Evolutionary conservation across 495 filamentous ascomycete species (phyloP).

Genomic region (Immersiella caudata): DNA sequence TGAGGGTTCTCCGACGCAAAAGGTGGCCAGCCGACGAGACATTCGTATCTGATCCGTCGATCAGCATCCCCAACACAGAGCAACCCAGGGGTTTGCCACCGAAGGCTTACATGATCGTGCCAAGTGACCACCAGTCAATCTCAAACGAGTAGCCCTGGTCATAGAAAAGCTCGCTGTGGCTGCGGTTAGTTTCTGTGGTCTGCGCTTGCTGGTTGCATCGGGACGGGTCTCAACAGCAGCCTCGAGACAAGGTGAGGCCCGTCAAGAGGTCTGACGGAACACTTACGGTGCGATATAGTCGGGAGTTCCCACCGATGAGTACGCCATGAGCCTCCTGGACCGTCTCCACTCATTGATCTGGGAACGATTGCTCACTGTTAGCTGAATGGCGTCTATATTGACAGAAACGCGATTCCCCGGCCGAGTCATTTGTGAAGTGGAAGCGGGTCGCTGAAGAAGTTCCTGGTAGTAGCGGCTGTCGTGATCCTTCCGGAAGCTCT

Average conservation of each 20-base stretch:
- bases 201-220: background rate
- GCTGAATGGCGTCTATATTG: constrained; percentile 87
- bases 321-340: constrained; percentile 85
- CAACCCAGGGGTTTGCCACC: no score
- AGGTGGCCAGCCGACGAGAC: constrained; percentile 91
- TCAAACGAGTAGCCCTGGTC: constrained; percentile 86
- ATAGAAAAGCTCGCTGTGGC: constrained; percentile 71
- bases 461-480: constrained; percentile 93
- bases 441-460: constrained; percentile 62
- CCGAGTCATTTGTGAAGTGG: constrained; percentile 58
- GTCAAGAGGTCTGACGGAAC: no score
- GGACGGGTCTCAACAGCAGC: background rate
- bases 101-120: constrained; percentile 74
- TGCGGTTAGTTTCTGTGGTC: background rate
- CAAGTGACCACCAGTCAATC: constrained; percentile 95
- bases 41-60: constrained; percentile 64
- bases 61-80: no score
- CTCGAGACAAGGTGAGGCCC: no score
- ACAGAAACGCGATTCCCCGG: constrained; percentile 71
- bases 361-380: constrained; percentile 91
- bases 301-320: constrained; percentile 90
- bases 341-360: constrained; percentile 96
- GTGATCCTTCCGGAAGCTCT: constrained; percentile 87
- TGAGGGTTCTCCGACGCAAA: constrained; percentile 90
- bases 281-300: constrained; percentile 82